Evolutionary conservation across 176 grass and related monocot genomes (phyloP), one percentile per base, ranked within the genome.

Genomic region (Carex pumila): DNA sequence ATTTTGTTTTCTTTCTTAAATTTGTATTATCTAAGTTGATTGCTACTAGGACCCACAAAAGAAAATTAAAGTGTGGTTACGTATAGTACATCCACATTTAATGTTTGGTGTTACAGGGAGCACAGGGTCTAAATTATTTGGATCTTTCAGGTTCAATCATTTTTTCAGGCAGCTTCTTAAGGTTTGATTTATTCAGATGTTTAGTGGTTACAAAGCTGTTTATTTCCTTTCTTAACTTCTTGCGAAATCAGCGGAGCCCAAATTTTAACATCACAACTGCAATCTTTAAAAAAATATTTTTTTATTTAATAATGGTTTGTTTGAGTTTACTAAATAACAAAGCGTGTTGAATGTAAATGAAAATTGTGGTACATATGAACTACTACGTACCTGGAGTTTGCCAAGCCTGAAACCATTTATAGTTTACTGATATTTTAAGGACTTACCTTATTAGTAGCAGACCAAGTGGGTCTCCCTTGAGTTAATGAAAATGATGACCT

Each of bases 161-260:
- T 32, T 77, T 77, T 56, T 77, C 50, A 32, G 73, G 73, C 73
- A 77, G 10, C 12, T 77, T 77, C 21, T 32, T 77, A 56, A 77
- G 50, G 73, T 77, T 77, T 12, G 39, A 45, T 34, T 34, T 52
- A 21, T 49, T 77, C 12, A 77, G 34, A 69, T 76, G 47, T 76
- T 76, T 14, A 72, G 9, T 54, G 21, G 54, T 54, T 76, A 25
- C 45, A 75, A 53, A 13, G 18, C 45, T 12, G n/a, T 74, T 74
- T 74, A 25, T 11, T 6, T 12, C 13, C 25, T 75, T 30, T 30
- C 37, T 22, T 62, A 19, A 29, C 60, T 22, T 62, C 8, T 62
- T 62, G 60, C 1, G 6, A n/a, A 62, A 62, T 8, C 47, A 50
- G 2, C 10, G 10, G 60, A 55, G 31, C 49, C 12, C 50, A 77